Percentiles rank a stretch among this genome's conserved stretches.
Conservation (phyloP, 371 early-diverging fungal species). For the Rhizopus arrhizus region DNA sequence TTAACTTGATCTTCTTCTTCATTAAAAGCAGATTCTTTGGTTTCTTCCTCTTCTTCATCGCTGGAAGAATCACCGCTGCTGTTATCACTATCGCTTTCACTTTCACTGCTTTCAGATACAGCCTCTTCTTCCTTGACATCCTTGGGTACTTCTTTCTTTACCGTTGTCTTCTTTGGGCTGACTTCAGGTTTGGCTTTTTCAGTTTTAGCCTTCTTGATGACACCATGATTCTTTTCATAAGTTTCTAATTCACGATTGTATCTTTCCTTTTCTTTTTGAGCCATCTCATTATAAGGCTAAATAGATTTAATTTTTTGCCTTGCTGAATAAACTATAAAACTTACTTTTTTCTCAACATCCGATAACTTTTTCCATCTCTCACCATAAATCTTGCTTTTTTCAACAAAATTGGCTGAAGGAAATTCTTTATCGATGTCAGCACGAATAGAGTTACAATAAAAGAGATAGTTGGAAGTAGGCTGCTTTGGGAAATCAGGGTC, state of each 20-base stretch:
- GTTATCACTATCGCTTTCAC: background rate
- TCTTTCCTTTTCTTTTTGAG: constrained; percentile 15
- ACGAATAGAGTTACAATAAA: constrained; percentile 13
- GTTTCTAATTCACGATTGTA: constrained; percentile 6
- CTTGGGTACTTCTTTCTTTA: constrained; percentile 1
- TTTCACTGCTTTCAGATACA: background rate
- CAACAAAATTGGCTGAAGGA: constrained; percentile 13
- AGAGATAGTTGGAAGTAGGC: constrained; percentile 16
- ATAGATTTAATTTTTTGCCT: background rate
- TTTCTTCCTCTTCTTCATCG: too few species aligned
- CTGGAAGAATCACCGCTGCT: background rate
- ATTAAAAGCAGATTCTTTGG: too few species aligned
- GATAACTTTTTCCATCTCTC: constrained; percentile 17
- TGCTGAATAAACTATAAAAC: background rate
- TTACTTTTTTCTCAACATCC: constrained; percentile 18
- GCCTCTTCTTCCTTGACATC: background rate
- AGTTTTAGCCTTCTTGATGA: too few species aligned
- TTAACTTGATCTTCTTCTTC: too few species aligned
- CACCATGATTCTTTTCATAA: constrained; percentile 9
- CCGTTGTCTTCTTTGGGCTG: background rate
- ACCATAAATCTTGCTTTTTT: constrained; percentile 20
- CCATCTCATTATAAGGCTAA: constrained; percentile 17
- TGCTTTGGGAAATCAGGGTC: constrained; percentile 24
- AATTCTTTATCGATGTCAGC: constrained; percentile 9
- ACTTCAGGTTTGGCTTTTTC: background rate